Percentiles rank a stretch among this genome's conserved stretches.
Conservation (phyloP, 768 basidiomycete genomes). For the Macrolepiota fuliginosa region DNA sequence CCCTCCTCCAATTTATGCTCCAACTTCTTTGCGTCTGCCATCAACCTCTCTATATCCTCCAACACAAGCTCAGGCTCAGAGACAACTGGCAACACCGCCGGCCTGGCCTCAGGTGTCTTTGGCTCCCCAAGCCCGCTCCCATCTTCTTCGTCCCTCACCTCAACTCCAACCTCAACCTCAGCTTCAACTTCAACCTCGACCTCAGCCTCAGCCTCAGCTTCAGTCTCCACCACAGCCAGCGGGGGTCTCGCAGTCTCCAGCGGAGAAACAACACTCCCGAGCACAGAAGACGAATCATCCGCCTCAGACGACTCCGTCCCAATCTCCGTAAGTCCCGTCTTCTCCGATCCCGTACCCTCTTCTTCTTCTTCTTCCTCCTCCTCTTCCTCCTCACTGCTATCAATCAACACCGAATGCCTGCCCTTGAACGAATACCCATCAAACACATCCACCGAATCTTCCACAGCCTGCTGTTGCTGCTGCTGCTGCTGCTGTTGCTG, state of each 20-base stretch:
- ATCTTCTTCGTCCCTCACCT: no score
- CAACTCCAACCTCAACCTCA: conserved; percentile 19
- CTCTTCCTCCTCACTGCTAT: conserved; percentile 58
- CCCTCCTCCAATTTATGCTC: conserved; percentile 12
- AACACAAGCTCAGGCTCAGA: not conserved
- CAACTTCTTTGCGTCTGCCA: conserved; percentile 10
- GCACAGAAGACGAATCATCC: conserved; percentile 1
- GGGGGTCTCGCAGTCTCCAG: not conserved
- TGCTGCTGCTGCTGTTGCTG: conserved; percentile 10
- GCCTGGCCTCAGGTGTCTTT: conserved; percentile 74
- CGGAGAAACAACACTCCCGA: not conserved
- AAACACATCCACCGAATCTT: conserved; percentile 74
- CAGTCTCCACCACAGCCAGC: conserved; percentile 15
- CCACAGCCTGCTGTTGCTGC: conserved; percentile 24
- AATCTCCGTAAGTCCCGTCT: conserved; percentile 16
- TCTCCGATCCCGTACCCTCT: conserved; percentile 22
- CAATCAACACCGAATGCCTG: conserved; percentile 73
- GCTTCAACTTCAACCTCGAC: conserved; percentile 16
- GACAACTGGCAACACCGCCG: conserved; percentile 14
- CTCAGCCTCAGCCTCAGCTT: conserved; percentile 23
- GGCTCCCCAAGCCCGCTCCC: conserved; percentile 43
- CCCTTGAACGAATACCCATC: conserved; percentile 96
- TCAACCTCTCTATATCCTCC: conserved; percentile 9
- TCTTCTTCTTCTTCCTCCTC: conserved; percentile 36
- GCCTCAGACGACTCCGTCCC: conserved; percentile 15